Percentiles rank a stretch among this genome's conserved stretches.
Evolutionary conservation across 179 eudicot genomes (phyloP).

Genomic region (Vitellaria paradoxa): DNA sequence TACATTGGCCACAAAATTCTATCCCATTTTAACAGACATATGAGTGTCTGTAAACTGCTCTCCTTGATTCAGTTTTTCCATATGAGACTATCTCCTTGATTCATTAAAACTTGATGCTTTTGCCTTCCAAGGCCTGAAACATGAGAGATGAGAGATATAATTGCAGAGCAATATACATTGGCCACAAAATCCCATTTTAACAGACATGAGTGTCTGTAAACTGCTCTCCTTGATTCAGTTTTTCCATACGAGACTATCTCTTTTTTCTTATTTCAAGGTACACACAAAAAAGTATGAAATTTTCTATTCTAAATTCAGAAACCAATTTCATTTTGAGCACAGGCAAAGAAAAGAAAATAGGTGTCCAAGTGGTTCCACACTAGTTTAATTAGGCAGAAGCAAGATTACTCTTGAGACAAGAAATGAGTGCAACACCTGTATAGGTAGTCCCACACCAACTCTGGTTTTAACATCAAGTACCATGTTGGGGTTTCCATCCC

Average conservation of each 20-base stretch:
- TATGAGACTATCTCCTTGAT: no score
- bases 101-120: no score
- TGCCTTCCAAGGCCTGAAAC: no score
- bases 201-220: neutral
- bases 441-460: conserved; percentile 74
- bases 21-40: neutral
- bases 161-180: neutral
- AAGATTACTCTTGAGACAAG: conserved; percentile 1
- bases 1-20: neutral
- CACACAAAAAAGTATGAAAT: neutral
- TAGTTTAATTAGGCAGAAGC: neutral
- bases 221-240: neutral
- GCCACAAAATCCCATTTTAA: neutral
- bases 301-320: neutral
- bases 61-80: neutral
- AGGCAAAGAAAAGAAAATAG: neutral
- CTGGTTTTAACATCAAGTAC: conserved; percentile 64
- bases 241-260: neutral
- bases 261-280: neutral
- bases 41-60: neutral
- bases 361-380: neutral
- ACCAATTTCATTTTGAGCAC: no score
- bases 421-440: conserved; percentile 47
- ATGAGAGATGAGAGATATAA: neutral
- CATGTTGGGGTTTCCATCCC: conserved; percentile 93